Conservation (phyloP, 1,284 basidiomycete genomes). For the Peniophora sp. region DNA sequence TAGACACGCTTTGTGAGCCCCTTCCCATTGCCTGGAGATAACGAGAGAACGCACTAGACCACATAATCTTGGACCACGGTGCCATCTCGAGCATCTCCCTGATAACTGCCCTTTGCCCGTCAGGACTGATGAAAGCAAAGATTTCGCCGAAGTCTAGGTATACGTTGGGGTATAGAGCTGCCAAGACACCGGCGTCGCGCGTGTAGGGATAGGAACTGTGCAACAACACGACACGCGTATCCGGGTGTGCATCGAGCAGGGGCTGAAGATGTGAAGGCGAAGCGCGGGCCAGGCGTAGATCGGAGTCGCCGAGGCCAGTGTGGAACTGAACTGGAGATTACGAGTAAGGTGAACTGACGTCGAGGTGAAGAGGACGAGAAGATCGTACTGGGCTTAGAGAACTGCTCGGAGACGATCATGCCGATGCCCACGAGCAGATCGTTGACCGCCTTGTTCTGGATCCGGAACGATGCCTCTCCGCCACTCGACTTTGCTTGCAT, state of each 20-base stretch:
- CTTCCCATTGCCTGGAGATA: slow-evolving; percentile 2
- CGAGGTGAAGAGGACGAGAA: background rate
- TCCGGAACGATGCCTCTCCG: slow-evolving; percentile 28
- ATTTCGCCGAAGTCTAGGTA: slow-evolving; percentile 75
- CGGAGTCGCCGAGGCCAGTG: slow-evolving; percentile 69
- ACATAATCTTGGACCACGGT: slow-evolving; percentile 71
- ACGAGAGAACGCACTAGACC: slow-evolving; percentile 50
- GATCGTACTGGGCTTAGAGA: slow-evolving; percentile 47
- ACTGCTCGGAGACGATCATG: slow-evolving; percentile 41
- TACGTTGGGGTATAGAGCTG: slow-evolving; percentile 62
- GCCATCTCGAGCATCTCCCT: slow-evolving; percentile 59
- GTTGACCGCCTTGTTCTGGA: slow-evolving; percentile 57
- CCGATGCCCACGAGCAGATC: slow-evolving; percentile 55
- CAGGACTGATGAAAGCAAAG: slow-evolving; percentile 28
- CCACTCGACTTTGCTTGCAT: slow-evolving; percentile 8
- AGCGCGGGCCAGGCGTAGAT: slow-evolving; percentile 49
- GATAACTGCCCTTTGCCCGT: slow-evolving; percentile 52
- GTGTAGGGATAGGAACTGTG: slow-evolving; percentile 71
- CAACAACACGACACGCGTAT: slow-evolving; percentile 56
- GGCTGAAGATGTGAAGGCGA: slow-evolving; percentile 63
- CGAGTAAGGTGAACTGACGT: background rate
- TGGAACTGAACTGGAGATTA: slow-evolving; percentile 63
- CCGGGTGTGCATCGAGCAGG: slow-evolving; percentile 53
- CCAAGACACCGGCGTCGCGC: slow-evolving; percentile 66
- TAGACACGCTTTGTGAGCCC: slow-evolving; percentile 23